Base-by-base conservation (phyloP, 192 early-diverging fungal species). In the Podila epigama region DNA sequence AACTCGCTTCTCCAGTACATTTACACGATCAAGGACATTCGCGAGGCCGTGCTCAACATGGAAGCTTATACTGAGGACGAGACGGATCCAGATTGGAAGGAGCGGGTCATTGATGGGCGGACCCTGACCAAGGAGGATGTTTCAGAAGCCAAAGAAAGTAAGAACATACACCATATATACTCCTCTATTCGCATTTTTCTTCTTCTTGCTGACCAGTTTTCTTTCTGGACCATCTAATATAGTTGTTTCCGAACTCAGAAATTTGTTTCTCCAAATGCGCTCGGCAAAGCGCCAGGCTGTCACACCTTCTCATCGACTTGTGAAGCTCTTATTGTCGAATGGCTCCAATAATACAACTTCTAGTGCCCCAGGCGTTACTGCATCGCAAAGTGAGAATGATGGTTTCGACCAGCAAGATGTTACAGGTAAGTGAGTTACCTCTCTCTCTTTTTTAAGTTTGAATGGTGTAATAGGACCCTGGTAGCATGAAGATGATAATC, bases 1-100 rank as follows among this genome's bases (percentile, higher is more conserved):
- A 96, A 95, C 71, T 92, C 92, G 37, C 71, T 96, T 22, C 77
- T 96, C 25, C 89, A 93, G 83, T 92, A 91, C 55, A 77, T 91
- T 25, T 94, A 88, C 54, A 91, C 91, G 0, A 60, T 94, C 4
- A 52, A 81, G 29, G 85, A 86, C 1, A 71, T 94, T 5, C 86
- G 93, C 2, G 65, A 87, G 10, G 77, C 89, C 1, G 86, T 94
- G 7, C 55, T 93, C 60, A 70, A 85, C 16, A 81, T 83, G 65
- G 87, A 87, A 32, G 42, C 68, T 0, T 80, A 79, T 44, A 60
- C 78, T 8, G 69, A 81, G 40, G 70, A 84, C 27, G 77, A 80
- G 32, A 34, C 61, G 16, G 66, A 69, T 11, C 35, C 42, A 16
- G 63, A 68, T 9, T 82, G 83, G 79, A 48, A 83, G 37, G 58